Conservation (phyloP, 2,329 filamentous ascomycete genomes). For the Fusarium setosum region DNA sequence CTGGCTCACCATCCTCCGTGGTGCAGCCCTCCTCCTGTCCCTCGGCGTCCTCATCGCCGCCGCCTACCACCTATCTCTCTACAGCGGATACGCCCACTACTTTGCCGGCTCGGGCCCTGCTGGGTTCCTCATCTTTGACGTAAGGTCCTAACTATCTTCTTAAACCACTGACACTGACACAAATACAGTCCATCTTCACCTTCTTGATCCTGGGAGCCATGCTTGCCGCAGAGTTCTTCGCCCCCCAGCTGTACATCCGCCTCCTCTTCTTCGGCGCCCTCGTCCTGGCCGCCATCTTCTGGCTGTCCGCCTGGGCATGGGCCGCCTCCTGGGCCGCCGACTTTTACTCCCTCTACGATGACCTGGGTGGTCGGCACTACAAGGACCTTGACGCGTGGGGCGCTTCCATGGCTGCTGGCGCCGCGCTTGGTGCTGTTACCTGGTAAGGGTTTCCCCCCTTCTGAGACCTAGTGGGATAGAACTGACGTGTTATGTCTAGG, state of each 20-base stretch:
- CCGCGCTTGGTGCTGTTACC: conserved; percentile 54
- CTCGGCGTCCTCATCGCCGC: conserved; percentile 53
- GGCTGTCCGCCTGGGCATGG: conserved; percentile 53
- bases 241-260: conserved; percentile 49
- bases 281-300: conserved; percentile 54
- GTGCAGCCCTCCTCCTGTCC: conserved; percentile 53
- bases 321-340: conserved; percentile 49
- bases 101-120: conserved; percentile 47
- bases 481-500: conserved; percentile 39
- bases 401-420: conserved; percentile 50
- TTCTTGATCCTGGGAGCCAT: conserved; percentile 54
- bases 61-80: conserved; percentile 54
- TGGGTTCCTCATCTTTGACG: conserved; percentile 60
- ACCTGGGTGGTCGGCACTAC: conserved; percentile 17
- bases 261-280: conserved; percentile 51
- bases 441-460: conserved; percentile 48
- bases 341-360: conserved; percentile 39
- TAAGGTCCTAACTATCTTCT: conserved; percentile 43
- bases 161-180: conserved; percentile 12
- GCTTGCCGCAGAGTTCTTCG: conserved; percentile 50
- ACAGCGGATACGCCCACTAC: conserved; percentile 34
- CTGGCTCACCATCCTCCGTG: conserved; percentile 52
- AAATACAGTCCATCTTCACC: conserved; percentile 52
- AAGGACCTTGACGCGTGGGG: conserved; percentile 37
- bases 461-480: not conserved